Evolutionary conservation across 2,329 filamentous ascomycete genomes (phyloP), one percentile per base, ranked within the genome.

Genomic region (Amesomyces nigricolor): DNA sequence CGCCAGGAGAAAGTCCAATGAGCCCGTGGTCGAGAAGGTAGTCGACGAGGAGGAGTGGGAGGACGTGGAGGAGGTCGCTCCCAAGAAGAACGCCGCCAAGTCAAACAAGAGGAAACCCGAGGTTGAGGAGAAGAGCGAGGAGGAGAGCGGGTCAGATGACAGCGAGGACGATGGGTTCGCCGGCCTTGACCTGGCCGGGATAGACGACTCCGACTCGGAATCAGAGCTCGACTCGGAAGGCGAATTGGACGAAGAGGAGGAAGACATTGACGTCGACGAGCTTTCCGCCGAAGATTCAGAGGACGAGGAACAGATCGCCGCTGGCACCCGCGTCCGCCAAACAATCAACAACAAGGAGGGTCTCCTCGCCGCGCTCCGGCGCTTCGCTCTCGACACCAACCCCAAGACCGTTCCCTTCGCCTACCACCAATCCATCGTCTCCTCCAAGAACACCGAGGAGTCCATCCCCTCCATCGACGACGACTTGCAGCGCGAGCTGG

Each of bases 291-390:
- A 58, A 43, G 89, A 88, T 17, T 88, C 89, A 16, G 61, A 62
- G 49, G 61, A 63, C 40, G 67, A 70, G 61, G 91, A 95, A 65
- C 87, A 83, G 65, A 89, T 89, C 72, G 91, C 96, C 67, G 81
- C 96, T 40, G 83, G 95, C 59, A 89, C 91, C 14, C 88, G 95
- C 74, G 90, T 94, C 70, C 88, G 91, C 65, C 85, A 96, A 62
- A 96, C 91, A 51, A 97, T 97, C 76, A 96, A 99, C 81, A 99
- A 99, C 77, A 91, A 88, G 52, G 78, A 88, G 62, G 94, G 92
- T 35, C 88, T 99, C 50, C 82, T 83, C 62, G 79, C 88, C 63
- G 85, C 90, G 11, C 80, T 95, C 59, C 87, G 88, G 67, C 89
- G 91, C 64, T 90, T 95, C 70, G 76, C 82, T 32, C 76, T 94